Conservation (phyloP, 768 basidiomycete genomes). For the Candolleomyces aberdarensis region DNA sequence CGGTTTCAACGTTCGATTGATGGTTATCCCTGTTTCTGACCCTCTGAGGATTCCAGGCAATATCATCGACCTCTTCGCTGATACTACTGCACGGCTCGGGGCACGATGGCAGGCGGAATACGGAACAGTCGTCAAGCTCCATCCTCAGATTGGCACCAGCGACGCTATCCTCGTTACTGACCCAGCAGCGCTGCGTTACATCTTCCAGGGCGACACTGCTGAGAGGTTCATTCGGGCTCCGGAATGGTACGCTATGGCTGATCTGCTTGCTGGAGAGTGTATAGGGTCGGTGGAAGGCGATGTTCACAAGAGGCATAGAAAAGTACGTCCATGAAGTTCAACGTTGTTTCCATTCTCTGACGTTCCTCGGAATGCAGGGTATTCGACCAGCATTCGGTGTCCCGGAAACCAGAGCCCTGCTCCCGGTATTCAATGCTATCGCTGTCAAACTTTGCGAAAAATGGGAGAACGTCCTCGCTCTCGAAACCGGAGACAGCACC, state of each 20-base stretch:
- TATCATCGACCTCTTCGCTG: not conserved
- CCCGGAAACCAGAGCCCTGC: not conserved
- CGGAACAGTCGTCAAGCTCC: not conserved
- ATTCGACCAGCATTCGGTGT: not conserved
- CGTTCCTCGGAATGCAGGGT: not conserved
- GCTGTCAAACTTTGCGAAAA: not conserved
- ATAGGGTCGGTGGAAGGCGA: not conserved
- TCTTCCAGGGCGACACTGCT: not conserved
- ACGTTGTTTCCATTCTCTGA: not conserved
- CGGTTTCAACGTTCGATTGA: too few species aligned
- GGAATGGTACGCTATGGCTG: constrained; percentile 2
- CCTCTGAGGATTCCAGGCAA: not conserved
- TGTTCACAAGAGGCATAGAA: not conserved
- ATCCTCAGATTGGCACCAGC: not conserved
- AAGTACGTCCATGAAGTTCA: too few species aligned
- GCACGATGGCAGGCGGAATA: not conserved
- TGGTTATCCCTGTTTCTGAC: too few species aligned
- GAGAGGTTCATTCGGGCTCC: not conserved
- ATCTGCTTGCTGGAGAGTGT: not conserved
- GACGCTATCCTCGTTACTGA: not conserved
- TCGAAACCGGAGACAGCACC: not conserved
- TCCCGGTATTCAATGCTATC: not conserved
- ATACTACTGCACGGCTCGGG: not conserved
- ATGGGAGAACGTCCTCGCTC: not conserved
- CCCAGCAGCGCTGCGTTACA: not conserved